phyloP scores from a whole-genome alignment of 2,329 filamentous ascomycete species.

The Aspergillus calidoustus region DNA sequence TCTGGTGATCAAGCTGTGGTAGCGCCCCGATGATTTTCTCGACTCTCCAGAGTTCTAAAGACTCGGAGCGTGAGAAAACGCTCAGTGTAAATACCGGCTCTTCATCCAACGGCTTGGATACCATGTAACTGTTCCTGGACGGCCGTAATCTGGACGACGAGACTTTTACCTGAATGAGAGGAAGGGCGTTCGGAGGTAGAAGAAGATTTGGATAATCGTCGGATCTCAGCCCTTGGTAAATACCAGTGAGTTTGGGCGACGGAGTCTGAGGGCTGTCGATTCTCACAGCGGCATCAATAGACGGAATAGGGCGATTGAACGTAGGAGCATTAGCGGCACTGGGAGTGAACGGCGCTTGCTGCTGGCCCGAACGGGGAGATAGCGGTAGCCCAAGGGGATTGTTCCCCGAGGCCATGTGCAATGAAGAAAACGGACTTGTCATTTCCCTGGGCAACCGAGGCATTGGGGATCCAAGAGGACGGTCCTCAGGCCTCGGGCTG shows the following conservation, averaged over 20 bases:
- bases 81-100: slow-evolving; percentile 94
- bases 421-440: slow-evolving; percentile 58
- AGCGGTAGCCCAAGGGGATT: slow-evolving; percentile 60
- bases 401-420: slow-evolving; percentile 69
- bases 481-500: slow-evolving; percentile 64
- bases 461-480: slow-evolving; percentile 63
- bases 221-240: slow-evolving; percentile 78
- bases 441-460: slow-evolving; percentile 60
- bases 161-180: slow-evolving; percentile 82
- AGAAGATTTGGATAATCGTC: slow-evolving; percentile 87
- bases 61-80: slow-evolving; percentile 71
- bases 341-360: slow-evolving; percentile 73
- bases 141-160: slow-evolving; percentile 95
- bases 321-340: slow-evolving; percentile 35
- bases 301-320: slow-evolving; percentile 33
- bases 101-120: slow-evolving; percentile 79
- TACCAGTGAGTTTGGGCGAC: slow-evolving; percentile 46
- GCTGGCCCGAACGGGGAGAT: slow-evolving; percentile 74
- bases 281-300: slow-evolving; percentile 43
- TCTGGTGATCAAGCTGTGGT: slow-evolving; percentile 76
- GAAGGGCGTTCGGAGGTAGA: slow-evolving; percentile 84
- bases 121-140: slow-evolving; percentile 82
- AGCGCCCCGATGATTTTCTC: slow-evolving; percentile 89
- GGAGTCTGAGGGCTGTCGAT: slow-evolving; percentile 40
- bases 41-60: slow-evolving; percentile 81